Evolutionary conservation across 139 green algal genomes (phyloP).

Genomic region (Micractinium conductrix): DNA sequence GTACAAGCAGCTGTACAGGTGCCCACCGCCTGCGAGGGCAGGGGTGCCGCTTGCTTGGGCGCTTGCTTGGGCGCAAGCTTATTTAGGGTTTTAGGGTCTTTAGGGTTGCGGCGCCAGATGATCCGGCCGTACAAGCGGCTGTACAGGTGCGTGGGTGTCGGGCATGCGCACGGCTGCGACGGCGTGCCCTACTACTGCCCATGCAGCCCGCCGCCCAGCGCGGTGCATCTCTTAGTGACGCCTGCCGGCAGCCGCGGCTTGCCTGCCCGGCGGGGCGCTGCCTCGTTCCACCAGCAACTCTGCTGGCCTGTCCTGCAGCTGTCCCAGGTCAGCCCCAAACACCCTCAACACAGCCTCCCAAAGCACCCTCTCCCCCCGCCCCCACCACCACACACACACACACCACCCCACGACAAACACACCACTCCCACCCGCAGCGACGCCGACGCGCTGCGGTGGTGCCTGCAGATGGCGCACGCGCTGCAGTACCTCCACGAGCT

Average conservation of each 20-base stretch:
- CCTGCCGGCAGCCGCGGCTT: no score
- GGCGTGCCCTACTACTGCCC: no score
- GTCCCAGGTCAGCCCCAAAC: no score
- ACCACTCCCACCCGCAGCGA: conserved; percentile 44
- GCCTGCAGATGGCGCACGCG: conserved; percentile 57
- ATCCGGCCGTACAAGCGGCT: no score
- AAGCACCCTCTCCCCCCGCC: background rate
- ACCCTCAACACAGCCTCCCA: no score
- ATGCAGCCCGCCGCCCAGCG: no score
- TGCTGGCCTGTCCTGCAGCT: no score
- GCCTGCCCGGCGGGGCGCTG: no score
- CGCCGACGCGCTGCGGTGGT: conserved; percentile 72
- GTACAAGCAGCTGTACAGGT: no score
- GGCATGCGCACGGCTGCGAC: background rate
- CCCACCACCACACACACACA: background rate
- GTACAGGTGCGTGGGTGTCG: background rate
- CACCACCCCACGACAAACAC: background rate
- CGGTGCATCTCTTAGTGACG: background rate
- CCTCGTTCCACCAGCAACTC: no score
- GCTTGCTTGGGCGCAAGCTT: background rate
- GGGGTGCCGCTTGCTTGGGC: background rate
- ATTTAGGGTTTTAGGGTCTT: no score
- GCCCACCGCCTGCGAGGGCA: background rate
- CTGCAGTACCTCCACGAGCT: conserved; percentile 75
- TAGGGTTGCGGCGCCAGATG: no score